phyloP scores from a whole-genome alignment of 148 eudicot species.

The Rhododendron kiyosumense region DNA sequence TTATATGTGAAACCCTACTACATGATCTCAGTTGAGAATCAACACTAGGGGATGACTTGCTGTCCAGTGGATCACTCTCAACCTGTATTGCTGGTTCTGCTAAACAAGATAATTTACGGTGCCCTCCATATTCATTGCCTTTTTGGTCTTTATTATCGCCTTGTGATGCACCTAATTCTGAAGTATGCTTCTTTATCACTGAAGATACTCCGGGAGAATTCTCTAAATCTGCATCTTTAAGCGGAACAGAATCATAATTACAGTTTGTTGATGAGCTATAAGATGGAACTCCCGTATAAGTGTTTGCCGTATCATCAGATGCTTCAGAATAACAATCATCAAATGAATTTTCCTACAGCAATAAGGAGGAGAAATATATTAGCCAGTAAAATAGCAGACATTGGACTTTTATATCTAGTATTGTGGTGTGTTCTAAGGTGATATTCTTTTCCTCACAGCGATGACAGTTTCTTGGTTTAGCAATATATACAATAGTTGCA shows the following conservation, averaged over 20 bases:
- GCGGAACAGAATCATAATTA: slow-evolving; percentile 23
- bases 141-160: slow-evolving; percentile 4
- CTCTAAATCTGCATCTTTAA: slow-evolving; percentile 19
- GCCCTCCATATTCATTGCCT: slow-evolving; percentile 20
- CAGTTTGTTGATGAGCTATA: slow-evolving; percentile 23
- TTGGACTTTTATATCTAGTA: neutral
- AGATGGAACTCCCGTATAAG: slow-evolving; percentile 23
- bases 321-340: slow-evolving; percentile 38
- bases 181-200: slow-evolving; percentile 7
- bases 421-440: neutral
- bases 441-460: neutral
- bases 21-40: slow-evolving; percentile 23
- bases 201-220: slow-evolving; percentile 24
- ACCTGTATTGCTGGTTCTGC: slow-evolving; percentile 25
- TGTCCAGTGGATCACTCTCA: slow-evolving; percentile 22
- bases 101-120: slow-evolving; percentile 16
- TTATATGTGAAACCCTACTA: slow-evolving; percentile 6
- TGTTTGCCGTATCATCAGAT: slow-evolving; percentile 50
- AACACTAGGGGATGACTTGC: slow-evolving; percentile 17
- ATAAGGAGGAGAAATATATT: neutral
- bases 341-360: slow-evolving; percentile 35
- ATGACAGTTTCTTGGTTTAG: neutral
- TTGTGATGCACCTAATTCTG: slow-evolving; percentile 1
- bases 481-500: neutral
- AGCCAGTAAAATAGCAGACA: slow-evolving; percentile 3